Base-by-base conservation (phyloP, 352 stramenopile species). In the Pythium aquatile region DNA sequence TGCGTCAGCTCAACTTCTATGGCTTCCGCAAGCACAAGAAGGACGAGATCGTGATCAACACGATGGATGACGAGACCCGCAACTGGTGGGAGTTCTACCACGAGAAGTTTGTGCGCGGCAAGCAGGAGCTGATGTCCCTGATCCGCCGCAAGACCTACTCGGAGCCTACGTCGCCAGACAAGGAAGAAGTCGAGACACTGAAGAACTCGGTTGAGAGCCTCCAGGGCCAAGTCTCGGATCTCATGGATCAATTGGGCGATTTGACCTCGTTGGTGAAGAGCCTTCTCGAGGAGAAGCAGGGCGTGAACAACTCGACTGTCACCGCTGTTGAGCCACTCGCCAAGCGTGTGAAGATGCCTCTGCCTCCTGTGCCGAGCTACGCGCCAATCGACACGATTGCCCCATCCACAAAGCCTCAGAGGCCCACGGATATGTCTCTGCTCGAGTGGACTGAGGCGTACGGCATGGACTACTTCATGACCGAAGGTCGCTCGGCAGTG, bases 1-100 rank as follows among this genome's bases (percentile, higher is more conserved):
- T 98, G 73, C 86, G 91, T 17, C 91, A 98, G 69, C 81, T 98
- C 52, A 98, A 98, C 74, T 97, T 98, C 62, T 98, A 98, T 68
- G 91, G 91, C 48, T 98, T 98, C 75, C 91, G 90, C 59, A 98
- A 98, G 71, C 85, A 95, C 75, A 96, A 96, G 75, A 92, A 93
- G 63, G 87, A 94, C 61, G 87, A 96, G 72, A 93, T 93, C 63
- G 83, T 93, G 59, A 87, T 95, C 61, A 77, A 76, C 46, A 85
- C 73, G 28, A 76, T 81, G 40, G 70, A 89, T 61, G 85, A 93
- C 59, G 80, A 92, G 72, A 87, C 80, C 55, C 87, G 88, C 66
- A 88, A 92, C 61, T 96, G 88, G 84, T 97, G 88, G 88, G 88
- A 97, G 75, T 97, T 97, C 63, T 93, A 94, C 69, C 90, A 97